phyloP scores from a whole-genome alignment of 2,329 filamentous ascomycete species.

The Fusarium metavorans region DNA sequence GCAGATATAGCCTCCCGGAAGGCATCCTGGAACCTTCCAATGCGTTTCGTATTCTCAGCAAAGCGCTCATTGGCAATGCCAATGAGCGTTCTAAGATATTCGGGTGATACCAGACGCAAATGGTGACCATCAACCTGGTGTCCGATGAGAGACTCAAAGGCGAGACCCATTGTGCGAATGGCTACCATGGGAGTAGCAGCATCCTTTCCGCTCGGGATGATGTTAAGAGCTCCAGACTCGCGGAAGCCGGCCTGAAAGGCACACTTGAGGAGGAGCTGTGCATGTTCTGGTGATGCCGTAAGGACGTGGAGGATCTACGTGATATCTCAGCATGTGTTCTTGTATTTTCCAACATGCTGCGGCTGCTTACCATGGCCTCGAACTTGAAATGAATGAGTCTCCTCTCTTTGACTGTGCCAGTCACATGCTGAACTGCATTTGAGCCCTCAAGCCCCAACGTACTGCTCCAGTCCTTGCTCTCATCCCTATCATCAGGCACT shows the following conservation, averaged over 20 bases:
- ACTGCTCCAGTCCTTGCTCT: slow-evolving; percentile 47
- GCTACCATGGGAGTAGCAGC: slow-evolving; percentile 78
- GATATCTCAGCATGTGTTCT: slow-evolving; percentile 38
- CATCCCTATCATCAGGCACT: slow-evolving; percentile 54
- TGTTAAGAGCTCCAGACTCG: slow-evolving; percentile 85
- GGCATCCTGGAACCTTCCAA: slow-evolving; percentile 70
- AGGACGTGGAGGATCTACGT: slow-evolving; percentile 88
- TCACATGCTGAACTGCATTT: slow-evolving; percentile 41
- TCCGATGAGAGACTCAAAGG: slow-evolving; percentile 85
- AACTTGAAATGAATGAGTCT: slow-evolving; percentile 87
- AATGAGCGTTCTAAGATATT: slow-evolving; percentile 76
- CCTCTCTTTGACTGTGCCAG: slow-evolving; percentile 46
- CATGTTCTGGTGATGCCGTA: slow-evolving; percentile 78
- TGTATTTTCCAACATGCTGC: slow-evolving; percentile 41
- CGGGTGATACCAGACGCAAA: slow-evolving; percentile 68
- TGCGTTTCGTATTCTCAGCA: slow-evolving; percentile 74
- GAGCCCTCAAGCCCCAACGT: slow-evolving; percentile 42
- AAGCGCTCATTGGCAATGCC: slow-evolving; percentile 81
- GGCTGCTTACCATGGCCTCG: slow-evolving; percentile 84
- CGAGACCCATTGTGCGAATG: slow-evolving; percentile 84
- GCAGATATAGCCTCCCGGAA: slow-evolving; percentile 54
- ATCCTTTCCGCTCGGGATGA: slow-evolving; percentile 55
- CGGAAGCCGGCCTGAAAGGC: slow-evolving; percentile 87
- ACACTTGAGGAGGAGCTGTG: slow-evolving; percentile 80
- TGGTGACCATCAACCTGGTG: slow-evolving; percentile 54